A percentile compares a stretch with the other conserved stretches of the same genome.
Conservation (phyloP, 495 filamentous ascomycete species). For the Staphylotrichum tortipilum region DNA sequence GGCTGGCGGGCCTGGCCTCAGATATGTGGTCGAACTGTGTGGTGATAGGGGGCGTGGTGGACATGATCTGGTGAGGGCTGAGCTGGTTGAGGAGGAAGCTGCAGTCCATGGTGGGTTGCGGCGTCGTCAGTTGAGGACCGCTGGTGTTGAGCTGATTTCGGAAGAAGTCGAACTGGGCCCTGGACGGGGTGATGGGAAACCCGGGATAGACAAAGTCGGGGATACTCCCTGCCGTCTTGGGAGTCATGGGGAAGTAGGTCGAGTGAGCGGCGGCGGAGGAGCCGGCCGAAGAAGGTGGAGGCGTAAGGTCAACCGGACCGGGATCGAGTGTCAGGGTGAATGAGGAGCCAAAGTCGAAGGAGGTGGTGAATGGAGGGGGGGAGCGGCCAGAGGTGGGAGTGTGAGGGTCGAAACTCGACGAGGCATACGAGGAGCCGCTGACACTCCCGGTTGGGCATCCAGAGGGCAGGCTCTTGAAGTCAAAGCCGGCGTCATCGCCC, state of each 20-base stretch:
- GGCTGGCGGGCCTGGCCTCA: constrained; percentile 19
- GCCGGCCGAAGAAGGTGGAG: constrained; percentile 31
- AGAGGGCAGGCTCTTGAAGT: constrained; percentile 15
- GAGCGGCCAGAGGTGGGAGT: constrained; percentile 33
- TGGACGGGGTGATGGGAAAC: constrained; percentile 18
- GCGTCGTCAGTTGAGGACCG: constrained; percentile 7
- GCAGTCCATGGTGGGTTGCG: constrained; percentile 13
- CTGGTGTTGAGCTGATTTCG: constrained; percentile 1
- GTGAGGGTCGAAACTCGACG: constrained; percentile 29
- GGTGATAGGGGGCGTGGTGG: constrained; percentile 4
- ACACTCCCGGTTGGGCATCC: constrained; percentile 16
- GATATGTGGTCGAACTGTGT: constrained; percentile 1
- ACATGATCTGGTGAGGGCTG: constrained; percentile 1
- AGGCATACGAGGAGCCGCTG: constrained; percentile 29
- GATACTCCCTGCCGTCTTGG: constrained; percentile 5
- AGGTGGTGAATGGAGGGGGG: constrained; percentile 11
- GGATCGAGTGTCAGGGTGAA: constrained; percentile 13
- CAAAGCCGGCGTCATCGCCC: constrained; percentile 17
- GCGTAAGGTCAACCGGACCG: constrained; percentile 24
- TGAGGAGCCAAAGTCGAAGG: constrained; percentile 19
- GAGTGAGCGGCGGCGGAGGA: too few species aligned
- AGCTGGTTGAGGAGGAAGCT: constrained; percentile 9
- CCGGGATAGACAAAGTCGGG: constrained; percentile 14
- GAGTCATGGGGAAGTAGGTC: constrained; percentile 27
- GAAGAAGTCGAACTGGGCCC: constrained; percentile 3